phyloP scores from a whole-genome alignment of 2,329 filamentous ascomycete genomes.

The Penicillium sp. region DNA sequence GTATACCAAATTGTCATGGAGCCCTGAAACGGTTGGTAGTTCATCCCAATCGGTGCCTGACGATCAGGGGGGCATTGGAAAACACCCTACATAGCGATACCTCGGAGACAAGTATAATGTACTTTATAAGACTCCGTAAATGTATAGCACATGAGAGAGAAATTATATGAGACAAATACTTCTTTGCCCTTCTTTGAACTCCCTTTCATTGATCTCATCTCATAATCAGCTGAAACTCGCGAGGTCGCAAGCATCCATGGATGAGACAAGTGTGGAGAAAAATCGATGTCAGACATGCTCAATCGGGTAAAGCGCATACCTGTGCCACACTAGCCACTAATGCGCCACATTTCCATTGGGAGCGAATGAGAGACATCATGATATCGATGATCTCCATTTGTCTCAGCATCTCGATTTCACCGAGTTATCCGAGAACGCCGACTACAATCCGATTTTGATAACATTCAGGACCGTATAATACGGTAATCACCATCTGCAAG shows the following conservation, averaged over 20 bases:
- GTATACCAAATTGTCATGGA: too few relatives aligned
- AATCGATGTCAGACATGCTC: background rate
- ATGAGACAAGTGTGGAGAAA: conserved; percentile 15
- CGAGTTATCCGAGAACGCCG: conserved; percentile 1
- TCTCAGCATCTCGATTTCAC: conserved; percentile 5
- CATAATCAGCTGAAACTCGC: too few relatives aligned
- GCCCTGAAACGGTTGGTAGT: background rate
- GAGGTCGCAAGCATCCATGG: too few relatives aligned
- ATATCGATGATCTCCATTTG: conserved; percentile 18
- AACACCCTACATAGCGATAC: background rate
- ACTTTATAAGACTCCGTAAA: background rate
- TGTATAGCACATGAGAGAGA: background rate
- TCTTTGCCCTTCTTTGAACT: too few relatives aligned
- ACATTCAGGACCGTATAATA: too few relatives aligned
- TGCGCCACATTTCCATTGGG: conserved; percentile 8
- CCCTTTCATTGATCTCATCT: too few relatives aligned
- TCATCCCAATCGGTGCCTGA: conserved; percentile 10
- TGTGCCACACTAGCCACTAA: conserved; percentile 12
- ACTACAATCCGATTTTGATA: background rate
- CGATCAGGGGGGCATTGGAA: conserved; percentile 11
- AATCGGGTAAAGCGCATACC: conserved; percentile 1
- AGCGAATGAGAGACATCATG: conserved; percentile 20
- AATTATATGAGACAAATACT: too few relatives aligned
- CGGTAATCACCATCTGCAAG: background rate
- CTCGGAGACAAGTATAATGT: background rate